These are phyloP conservation scores for Mentha longifolia DNA, from an alignment of 257 asterid genomes.

Conservation along the genomic window DNA sequence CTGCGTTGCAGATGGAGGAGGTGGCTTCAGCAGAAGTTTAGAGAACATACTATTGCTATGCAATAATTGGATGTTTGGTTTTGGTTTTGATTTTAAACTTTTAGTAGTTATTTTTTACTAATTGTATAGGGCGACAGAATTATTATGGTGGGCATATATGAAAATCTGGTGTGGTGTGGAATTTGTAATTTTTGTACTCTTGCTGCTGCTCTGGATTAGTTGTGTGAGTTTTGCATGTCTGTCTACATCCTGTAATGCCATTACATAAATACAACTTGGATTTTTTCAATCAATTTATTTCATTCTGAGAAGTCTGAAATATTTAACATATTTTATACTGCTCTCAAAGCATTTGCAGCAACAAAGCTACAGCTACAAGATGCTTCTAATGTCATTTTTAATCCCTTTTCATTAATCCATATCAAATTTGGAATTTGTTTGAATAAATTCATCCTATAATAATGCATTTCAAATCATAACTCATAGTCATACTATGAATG, in stretches of 20 bases:
- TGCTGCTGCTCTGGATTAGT: constrained; percentile 35
- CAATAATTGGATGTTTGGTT: constrained; percentile 22
- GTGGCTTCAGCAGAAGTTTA: constrained; percentile 44
- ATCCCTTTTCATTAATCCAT: too few species aligned
- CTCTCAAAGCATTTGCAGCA: background rate
- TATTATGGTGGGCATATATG: constrained; percentile 23
- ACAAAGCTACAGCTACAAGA: background rate
- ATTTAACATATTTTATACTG: background rate
- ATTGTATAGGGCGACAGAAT: constrained; percentile 48
- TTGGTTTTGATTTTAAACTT: constrained; percentile 12
- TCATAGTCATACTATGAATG: too few species aligned
- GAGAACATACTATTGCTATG: constrained; percentile 20
- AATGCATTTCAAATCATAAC: too few species aligned
- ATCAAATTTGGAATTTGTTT: too few species aligned
- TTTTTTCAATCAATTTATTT: background rate
- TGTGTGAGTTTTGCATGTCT: constrained; percentile 26
- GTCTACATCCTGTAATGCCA: constrained; percentile 9
- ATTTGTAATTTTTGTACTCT: constrained; percentile 12
- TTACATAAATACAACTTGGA: background rate
- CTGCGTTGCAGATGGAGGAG: constrained; percentile 50
- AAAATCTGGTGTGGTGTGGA: constrained; percentile 43
- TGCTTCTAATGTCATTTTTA: background rate
- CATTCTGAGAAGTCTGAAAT: background rate
- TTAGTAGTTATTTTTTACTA: constrained; percentile 12
- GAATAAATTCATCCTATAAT: too few species aligned